A percentile compares a stretch with the other conserved stretches of the same genome.
These are phyloP conservation scores for Articulospora tetracladia DNA, from an alignment of 495 filamentous ascomycete genomes.

Conservation along the genomic window DNA sequence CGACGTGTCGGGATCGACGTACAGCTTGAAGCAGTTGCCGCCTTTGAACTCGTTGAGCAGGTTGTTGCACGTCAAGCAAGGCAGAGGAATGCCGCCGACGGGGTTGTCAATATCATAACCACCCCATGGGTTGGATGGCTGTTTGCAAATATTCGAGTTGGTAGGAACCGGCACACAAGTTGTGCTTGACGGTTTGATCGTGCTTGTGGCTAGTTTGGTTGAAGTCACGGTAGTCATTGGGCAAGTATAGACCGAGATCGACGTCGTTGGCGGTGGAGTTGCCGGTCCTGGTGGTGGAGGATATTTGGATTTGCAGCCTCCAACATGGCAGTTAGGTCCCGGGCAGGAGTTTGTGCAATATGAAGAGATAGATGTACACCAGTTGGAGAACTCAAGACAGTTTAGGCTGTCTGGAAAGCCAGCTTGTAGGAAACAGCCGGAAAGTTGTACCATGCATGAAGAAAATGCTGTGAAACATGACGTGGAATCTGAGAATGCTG, in stretches of 20 bases:
- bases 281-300: slow-evolving; percentile 31
- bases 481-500: slow-evolving; percentile 35
- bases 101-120: slow-evolving; percentile 37
- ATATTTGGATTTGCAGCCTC: slow-evolving; percentile 32
- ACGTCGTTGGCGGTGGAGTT: slow-evolving; percentile 29
- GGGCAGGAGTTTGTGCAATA: slow-evolving; percentile 34
- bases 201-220: slow-evolving; percentile 8
- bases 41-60: slow-evolving; percentile 28
- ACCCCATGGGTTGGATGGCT: slow-evolving; percentile 32
- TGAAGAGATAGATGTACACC: slow-evolving; percentile 35
- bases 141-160: slow-evolving; percentile 40
- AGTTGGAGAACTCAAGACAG: slow-evolving; percentile 40
- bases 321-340: slow-evolving; percentile 29
- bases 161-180: slow-evolving; percentile 37
- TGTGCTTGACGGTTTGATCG: slow-evolving; percentile 18
- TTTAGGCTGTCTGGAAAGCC: slow-evolving; percentile 40
- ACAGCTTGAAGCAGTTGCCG: slow-evolving; percentile 42
- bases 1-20: slow-evolving; percentile 30
- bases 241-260: slow-evolving; percentile 30
- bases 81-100: slow-evolving; percentile 44
- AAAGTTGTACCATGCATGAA: slow-evolving; percentile 37
- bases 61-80: slow-evolving; percentile 49
- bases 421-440: slow-evolving; percentile 44
- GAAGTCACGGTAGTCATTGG: slow-evolving; percentile 8
- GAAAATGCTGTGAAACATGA: slow-evolving; percentile 33